phyloP scores from a whole-genome alignment of 768 basidiomycete genomes.

The Naganishia kalamii region DNA sequence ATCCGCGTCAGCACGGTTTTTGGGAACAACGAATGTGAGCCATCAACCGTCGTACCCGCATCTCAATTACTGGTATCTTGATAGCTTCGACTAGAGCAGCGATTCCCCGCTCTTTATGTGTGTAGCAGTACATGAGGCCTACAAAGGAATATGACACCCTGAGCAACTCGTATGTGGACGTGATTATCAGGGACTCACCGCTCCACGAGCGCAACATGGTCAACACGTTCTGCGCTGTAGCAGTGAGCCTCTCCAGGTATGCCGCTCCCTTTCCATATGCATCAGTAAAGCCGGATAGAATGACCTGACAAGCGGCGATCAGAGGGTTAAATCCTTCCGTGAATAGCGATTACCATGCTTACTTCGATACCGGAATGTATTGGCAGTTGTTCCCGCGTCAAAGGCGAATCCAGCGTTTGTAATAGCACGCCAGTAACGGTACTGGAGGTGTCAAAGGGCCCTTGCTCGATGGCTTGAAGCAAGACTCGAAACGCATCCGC shows the following conservation, averaged over 20 bases:
- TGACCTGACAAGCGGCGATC: constrained; percentile 55
- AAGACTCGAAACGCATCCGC: constrained; percentile 81
- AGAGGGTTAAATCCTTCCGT: not conserved
- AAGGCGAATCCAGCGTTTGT: constrained; percentile 75
- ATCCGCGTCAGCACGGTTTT: not conserved
- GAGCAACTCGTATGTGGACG: not conserved
- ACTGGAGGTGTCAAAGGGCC: constrained; percentile 70
- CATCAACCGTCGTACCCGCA: constrained; percentile 75
- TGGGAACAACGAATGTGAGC: not conserved
- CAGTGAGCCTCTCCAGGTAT: constrained; percentile 71
- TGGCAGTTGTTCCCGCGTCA: constrained; percentile 66
- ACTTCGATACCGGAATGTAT: constrained; percentile 88
- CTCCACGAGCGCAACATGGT: constrained; percentile 87
- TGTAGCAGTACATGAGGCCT: constrained; percentile 88
- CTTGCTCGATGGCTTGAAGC: constrained; percentile 80
- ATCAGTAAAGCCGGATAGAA: constrained; percentile 82
- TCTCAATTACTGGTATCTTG: constrained; percentile 77
- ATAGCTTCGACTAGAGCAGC: constrained; percentile 76
- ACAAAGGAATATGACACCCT: not conserved
- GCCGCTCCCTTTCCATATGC: constrained; percentile 77
- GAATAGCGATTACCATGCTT: constrained; percentile 26
- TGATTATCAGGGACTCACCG: constrained; percentile 55
- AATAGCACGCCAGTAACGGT: constrained; percentile 74
- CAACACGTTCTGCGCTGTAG: constrained; percentile 69
- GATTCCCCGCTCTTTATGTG: constrained; percentile 79